Evolutionary conservation across 805 yeast genomes (phyloP).

Genomic region (Metschnikowia anglica): DNA sequence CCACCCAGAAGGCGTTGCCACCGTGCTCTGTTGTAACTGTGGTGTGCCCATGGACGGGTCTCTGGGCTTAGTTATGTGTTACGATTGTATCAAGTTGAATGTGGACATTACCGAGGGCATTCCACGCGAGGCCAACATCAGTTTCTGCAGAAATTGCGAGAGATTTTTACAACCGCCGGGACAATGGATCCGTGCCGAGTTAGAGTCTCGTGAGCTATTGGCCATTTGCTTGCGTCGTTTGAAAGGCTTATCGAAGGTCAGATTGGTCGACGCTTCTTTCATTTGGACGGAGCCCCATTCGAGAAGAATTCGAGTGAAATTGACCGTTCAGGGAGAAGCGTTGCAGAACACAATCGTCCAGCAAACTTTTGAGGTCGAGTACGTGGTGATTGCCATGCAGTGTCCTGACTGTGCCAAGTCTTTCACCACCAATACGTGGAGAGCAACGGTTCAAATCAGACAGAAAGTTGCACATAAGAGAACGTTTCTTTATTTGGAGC

Average conservation of each 20-base stretch:
- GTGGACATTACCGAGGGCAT: slow-evolving; percentile 90
- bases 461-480: slow-evolving; percentile 97
- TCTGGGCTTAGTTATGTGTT: slow-evolving; percentile 88
- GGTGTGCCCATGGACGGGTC: slow-evolving; percentile 98
- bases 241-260: slow-evolving; percentile 81
- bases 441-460: slow-evolving; percentile 95
- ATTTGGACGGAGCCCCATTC: slow-evolving; percentile 99
- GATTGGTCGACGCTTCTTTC: slow-evolving; percentile 89
- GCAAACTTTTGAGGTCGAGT: slow-evolving; percentile 93
- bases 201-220: slow-evolving; percentile 88
- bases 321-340: slow-evolving; percentile 97
- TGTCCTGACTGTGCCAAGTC: slow-evolving; percentile 99
- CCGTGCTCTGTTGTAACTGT: slow-evolving; percentile 96
- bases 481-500: slow-evolving; percentile 94
- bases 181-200: slow-evolving; percentile 87
- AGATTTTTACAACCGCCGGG: slow-evolving; percentile 91
- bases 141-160: slow-evolving; percentile 97
- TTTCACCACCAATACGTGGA: slow-evolving; percentile 96
- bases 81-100: slow-evolving; percentile 91
- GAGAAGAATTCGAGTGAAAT: slow-evolving; percentile 84
- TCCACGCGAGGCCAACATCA: slow-evolving; percentile 90
- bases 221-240: slow-evolving; percentile 87
- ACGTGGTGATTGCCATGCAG: slow-evolving; percentile 90
- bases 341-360: slow-evolving; percentile 88
- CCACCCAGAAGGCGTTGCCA: slow-evolving; percentile 49